Evolutionary conservation across 768 basidiomycete species (phyloP).

Genomic region (Xerocomus brunneocitrinus): DNA sequence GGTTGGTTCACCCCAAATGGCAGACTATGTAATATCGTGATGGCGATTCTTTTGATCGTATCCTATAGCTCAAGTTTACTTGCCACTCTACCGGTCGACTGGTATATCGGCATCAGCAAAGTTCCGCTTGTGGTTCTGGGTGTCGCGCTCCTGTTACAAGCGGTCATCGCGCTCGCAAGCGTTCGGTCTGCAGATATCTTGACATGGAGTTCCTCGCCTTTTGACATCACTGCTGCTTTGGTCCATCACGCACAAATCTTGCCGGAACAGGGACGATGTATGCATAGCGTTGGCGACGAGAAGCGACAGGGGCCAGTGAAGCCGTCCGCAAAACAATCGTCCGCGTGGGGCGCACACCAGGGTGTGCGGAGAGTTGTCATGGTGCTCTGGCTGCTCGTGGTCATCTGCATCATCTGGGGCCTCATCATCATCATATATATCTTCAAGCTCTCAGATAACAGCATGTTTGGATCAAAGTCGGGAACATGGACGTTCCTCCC

Average conservation of each 20-base stretch:
- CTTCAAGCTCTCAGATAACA: too few relatives aligned
- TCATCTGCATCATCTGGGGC: constrained; percentile 22
- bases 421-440: too few relatives aligned
- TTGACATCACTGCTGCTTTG: constrained; percentile 29
- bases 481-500: too few relatives aligned
- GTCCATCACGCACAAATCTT: constrained; percentile 23
- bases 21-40: constrained; percentile 14
- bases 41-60: constrained; percentile 26
- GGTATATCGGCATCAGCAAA: constrained; percentile 7
- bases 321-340: neutral
- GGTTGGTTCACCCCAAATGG: constrained; percentile 23
- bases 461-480: too few relatives aligned
- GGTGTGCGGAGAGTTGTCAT: constrained; percentile 19
- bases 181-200: constrained; percentile 18
- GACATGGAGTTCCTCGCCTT: constrained; percentile 32
- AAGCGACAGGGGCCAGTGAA: neutral
- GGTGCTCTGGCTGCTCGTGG: constrained; percentile 21
- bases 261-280: constrained; percentile 19
- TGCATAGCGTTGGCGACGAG: constrained; percentile 18
- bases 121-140: constrained; percentile 29
- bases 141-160: constrained; percentile 20
- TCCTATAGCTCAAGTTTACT: constrained; percentile 28
- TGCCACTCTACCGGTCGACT: constrained; percentile 11
- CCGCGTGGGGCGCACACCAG: constrained; percentile 22
- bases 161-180: constrained; percentile 21